Percentiles rank a stretch among this genome's conserved stretches.
Conservation (phyloP, 345 rosid genomes). For the Pseudoturritis turrita region DNA sequence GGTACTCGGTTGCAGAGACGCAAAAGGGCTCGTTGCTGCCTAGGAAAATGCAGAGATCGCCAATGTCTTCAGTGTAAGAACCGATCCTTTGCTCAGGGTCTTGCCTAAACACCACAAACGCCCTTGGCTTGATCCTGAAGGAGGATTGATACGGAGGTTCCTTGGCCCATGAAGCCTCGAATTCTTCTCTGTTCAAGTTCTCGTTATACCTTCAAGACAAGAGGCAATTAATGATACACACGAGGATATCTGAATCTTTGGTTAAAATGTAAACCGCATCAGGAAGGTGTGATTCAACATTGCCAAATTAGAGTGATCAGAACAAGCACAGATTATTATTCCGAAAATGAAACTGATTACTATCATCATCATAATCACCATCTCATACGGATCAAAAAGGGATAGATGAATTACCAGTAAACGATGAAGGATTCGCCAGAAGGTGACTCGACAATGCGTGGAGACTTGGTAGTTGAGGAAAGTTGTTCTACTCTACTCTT, state of each 20-base stretch:
- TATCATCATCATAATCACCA: too few species aligned
- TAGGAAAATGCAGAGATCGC: constrained; percentile 12
- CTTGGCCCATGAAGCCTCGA: background rate
- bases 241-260: background rate
- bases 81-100: background rate
- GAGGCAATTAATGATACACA: background rate
- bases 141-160: too few species aligned
- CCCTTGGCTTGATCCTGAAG: background rate
- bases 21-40: background rate
- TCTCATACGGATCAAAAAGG: too few species aligned
- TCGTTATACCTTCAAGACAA: background rate
- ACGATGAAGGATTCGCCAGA: constrained; percentile 11
- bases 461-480: background rate
- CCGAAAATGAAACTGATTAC: too few species aligned
- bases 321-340: too few species aligned
- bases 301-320: too few species aligned
- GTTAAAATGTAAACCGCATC: too few species aligned
- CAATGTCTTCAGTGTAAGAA: constrained; percentile 18
- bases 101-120: background rate
- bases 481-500: background rate
- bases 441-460: background rate
- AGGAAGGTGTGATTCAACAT: too few species aligned
- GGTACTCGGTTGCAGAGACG: background rate
- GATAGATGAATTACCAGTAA: background rate
- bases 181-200: too few species aligned